Evolutionary conservation across 2,329 filamentous ascomycete genomes (phyloP).

Genomic region (Cladobotryum protrusum): DNA sequence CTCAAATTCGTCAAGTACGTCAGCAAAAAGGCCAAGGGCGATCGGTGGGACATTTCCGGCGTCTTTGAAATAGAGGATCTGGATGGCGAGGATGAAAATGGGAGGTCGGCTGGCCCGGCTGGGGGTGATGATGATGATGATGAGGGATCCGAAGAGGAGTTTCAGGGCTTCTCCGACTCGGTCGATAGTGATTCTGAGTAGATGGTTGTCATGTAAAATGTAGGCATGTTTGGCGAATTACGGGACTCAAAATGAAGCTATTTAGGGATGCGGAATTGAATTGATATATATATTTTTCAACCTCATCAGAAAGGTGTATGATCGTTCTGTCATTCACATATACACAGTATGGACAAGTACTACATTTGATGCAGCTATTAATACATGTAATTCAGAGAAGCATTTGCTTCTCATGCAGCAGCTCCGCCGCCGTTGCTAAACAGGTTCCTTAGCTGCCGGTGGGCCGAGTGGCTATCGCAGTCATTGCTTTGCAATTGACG

Average conservation of each 20-base stretch:
- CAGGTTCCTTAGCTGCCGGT: too few relatives aligned
- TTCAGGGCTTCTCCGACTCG: constrained; percentile 49
- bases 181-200: constrained; percentile 34
- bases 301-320: too few relatives aligned
- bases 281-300: background rate
- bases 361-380: too few relatives aligned
- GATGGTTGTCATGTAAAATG: background rate
- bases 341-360: too few relatives aligned
- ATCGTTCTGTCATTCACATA: too few relatives aligned
- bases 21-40: constrained; percentile 71
- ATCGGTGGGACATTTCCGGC: constrained; percentile 86
- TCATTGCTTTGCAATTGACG: too few relatives aligned
- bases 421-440: too few relatives aligned
- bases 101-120: constrained; percentile 21
- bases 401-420: too few relatives aligned
- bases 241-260: background rate
- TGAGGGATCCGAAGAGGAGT: constrained; percentile 49
- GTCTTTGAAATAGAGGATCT: constrained; percentile 64
- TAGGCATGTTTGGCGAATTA: background rate
- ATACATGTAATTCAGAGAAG: too few relatives aligned
- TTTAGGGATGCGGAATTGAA: background rate
- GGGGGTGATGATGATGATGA: constrained; percentile 12
- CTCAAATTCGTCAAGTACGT: constrained; percentile 97
- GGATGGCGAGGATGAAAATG: constrained; percentile 34
- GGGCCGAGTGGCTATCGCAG: too few relatives aligned